These are phyloP conservation scores for Neobulgaria alba DNA, from an alignment of 2,329 filamentous ascomycete species.

Conservation along the genomic window DNA sequence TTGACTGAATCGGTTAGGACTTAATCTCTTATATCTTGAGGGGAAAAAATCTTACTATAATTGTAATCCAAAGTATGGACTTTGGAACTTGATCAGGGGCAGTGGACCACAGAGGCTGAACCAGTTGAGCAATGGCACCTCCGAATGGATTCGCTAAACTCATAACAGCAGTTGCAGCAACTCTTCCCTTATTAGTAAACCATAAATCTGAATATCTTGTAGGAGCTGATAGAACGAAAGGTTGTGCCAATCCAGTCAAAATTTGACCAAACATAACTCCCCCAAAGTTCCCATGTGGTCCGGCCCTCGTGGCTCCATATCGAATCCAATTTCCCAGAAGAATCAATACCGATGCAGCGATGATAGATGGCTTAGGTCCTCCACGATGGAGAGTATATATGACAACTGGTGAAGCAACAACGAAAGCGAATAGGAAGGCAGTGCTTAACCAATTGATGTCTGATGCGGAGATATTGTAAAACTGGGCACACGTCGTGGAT, in stretches of 20 bases:
- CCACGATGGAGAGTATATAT: slow-evolving; percentile 69
- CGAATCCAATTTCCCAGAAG: slow-evolving; percentile 87
- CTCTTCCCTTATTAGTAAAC: slow-evolving; percentile 79
- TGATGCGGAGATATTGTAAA: slow-evolving; percentile 66
- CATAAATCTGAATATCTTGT: slow-evolving; percentile 89
- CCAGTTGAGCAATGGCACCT: slow-evolving; percentile 77
- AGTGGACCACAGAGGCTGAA: slow-evolving; percentile 67
- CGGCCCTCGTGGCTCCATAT: slow-evolving; percentile 57
- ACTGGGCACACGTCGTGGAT: slow-evolving; percentile 61
- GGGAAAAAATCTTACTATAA: slow-evolving; percentile 53
- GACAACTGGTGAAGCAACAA: slow-evolving; percentile 59
- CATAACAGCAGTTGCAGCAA: slow-evolving; percentile 77
- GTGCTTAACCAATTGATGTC: slow-evolving; percentile 91
- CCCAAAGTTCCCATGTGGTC: slow-evolving; percentile 54
- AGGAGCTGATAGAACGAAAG: slow-evolving; percentile 83
- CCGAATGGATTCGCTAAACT: slow-evolving; percentile 86
- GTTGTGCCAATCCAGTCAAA: slow-evolving; percentile 79
- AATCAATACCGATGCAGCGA: slow-evolving; percentile 62
- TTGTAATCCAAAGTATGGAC: slow-evolving; percentile 76
- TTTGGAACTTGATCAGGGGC: slow-evolving; percentile 58
- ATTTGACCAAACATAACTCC: slow-evolving; percentile 88
- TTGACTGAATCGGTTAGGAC: slow-evolving; percentile 37
- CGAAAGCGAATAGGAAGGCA: slow-evolving; percentile 78
- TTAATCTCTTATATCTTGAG: slow-evolving; percentile 5
- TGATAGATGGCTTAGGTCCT: slow-evolving; percentile 70